phyloP scores from a whole-genome alignment of 805 yeast species.

The Blastobotrys americana region DNA sequence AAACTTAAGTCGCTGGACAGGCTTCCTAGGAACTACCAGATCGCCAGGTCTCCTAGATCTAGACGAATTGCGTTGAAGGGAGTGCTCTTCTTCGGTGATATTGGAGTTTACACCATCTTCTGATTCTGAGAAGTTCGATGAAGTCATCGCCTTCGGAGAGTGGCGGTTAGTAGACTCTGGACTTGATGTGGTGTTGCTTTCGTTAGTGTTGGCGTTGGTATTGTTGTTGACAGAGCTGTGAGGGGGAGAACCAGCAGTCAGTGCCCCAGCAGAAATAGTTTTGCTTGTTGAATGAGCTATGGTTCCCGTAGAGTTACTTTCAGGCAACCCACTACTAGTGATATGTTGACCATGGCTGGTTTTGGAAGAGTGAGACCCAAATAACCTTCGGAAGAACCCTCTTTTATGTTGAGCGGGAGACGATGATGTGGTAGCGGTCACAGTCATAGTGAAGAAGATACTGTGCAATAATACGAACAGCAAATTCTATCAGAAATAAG shows the following conservation, averaged over 20 bases:
- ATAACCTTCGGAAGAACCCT: slow-evolving; percentile 6
- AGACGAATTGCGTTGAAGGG: neutral
- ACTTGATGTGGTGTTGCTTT: slow-evolving; percentile 1
- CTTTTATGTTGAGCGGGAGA: slow-evolving; percentile 2
- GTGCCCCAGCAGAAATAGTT: slow-evolving; percentile 1
- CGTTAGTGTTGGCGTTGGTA: slow-evolving; percentile 5
- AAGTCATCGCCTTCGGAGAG: neutral
- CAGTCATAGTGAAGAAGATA: no score
- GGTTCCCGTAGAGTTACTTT: neutral
- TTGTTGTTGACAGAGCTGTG: neutral
- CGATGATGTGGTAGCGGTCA: slow-evolving; percentile 44
- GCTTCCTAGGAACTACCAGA: slow-evolving; percentile 5
- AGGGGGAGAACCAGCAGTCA: neutral
- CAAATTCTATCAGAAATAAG: no score
- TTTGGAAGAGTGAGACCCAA: slow-evolving; percentile 2
- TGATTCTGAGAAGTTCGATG: neutral
- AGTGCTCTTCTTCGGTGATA: neutral
- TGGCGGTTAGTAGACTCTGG: slow-evolving; percentile 2
- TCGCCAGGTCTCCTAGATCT: neutral
- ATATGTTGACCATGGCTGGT: neutral
- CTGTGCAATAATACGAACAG: no score
- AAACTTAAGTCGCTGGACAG: slow-evolving; percentile 4
- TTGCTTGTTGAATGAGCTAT: slow-evolving; percentile 5
- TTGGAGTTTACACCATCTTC: no score
- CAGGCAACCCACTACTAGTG: no score